phyloP scores from a whole-genome alignment of 179 eudicot species.

The Beta corolliflora region DNA sequence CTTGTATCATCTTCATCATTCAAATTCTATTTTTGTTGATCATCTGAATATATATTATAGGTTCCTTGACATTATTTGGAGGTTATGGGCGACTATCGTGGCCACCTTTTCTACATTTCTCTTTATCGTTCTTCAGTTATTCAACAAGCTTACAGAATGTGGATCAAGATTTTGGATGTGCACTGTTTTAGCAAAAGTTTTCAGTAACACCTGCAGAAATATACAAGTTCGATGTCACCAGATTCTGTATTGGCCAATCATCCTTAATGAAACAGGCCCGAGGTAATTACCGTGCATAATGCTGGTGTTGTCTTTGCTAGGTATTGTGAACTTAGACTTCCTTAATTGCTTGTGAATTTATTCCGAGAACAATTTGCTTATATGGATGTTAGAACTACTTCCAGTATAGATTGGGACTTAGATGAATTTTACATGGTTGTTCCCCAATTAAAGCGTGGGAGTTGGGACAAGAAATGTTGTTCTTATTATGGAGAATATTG shows the following conservation, averaged over 20 bases:
- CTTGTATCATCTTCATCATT: background rate
- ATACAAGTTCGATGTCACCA: conserved; percentile 70
- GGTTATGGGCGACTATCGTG: conserved; percentile 52
- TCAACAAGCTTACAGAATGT: conserved; percentile 40
- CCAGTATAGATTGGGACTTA: background rate
- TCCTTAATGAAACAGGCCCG: conserved; percentile 55
- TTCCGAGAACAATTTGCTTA: background rate
- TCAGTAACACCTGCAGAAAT: conserved; percentile 58
- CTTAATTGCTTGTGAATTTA: background rate
- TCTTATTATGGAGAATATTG: background rate
- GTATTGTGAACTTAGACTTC: background rate
- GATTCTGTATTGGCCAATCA: conserved; percentile 80
- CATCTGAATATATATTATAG: conserved; percentile 41
- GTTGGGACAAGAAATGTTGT: background rate
- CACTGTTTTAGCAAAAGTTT: conserved; percentile 39
- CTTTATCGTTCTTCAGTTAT: conserved; percentile 59
- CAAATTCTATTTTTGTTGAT: conserved; percentile 19
- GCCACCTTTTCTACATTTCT: conserved; percentile 71
- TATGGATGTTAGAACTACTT: background rate
- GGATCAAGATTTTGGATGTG: conserved; percentile 43
- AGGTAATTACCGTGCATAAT: conserved; percentile 49
- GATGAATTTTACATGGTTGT: background rate
- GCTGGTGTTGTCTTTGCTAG: conserved; percentile 1
- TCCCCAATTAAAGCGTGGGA: too few relatives aligned
- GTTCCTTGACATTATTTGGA: conserved; percentile 46